Conservation (phyloP, 1,139 yeast genomes). For the Diutina sp. region DNA sequence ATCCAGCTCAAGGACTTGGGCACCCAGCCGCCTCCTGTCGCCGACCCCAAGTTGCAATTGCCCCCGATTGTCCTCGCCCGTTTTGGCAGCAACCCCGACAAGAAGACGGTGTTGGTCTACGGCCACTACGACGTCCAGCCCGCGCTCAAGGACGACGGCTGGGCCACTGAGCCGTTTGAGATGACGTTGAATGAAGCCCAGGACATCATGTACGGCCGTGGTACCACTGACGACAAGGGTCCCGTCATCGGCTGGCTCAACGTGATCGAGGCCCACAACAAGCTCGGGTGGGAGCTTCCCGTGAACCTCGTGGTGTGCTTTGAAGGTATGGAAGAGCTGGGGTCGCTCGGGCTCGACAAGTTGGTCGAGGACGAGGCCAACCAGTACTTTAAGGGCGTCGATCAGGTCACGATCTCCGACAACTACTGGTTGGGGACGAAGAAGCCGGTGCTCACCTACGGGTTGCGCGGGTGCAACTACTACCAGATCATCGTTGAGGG, state of each 20-base stretch:
- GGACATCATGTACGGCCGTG: constrained; percentile 76
- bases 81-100: constrained; percentile 65
- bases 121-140: constrained; percentile 99
- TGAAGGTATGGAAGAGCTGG: constrained; percentile 99
- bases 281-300: constrained; percentile 77
- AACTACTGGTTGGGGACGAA: constrained; percentile 97
- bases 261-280: constrained; percentile 79
- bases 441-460: constrained; percentile 94
- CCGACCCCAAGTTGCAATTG: constrained; percentile 48
- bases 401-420: constrained; percentile 92
- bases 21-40: constrained; percentile 76
- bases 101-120: constrained; percentile 81
- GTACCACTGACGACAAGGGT: constrained; percentile 95
- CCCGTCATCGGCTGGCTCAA: constrained; percentile 97
- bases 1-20: constrained; percentile 78
- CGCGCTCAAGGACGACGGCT: constrained; percentile 83
- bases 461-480: constrained; percentile 93
- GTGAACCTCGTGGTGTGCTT: constrained; percentile 87
- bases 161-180: constrained; percentile 86
- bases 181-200: constrained; percentile 45
- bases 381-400: constrained; percentile 71
- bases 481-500: constrained; percentile 75
- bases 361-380: constrained; percentile 71
- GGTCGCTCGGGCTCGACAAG: constrained; percentile 82
- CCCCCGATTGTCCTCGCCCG: constrained; percentile 92